Conservation (phyloP, 2,329 filamentous ascomycete species). For the Botrytis sinoallii region DNA sequence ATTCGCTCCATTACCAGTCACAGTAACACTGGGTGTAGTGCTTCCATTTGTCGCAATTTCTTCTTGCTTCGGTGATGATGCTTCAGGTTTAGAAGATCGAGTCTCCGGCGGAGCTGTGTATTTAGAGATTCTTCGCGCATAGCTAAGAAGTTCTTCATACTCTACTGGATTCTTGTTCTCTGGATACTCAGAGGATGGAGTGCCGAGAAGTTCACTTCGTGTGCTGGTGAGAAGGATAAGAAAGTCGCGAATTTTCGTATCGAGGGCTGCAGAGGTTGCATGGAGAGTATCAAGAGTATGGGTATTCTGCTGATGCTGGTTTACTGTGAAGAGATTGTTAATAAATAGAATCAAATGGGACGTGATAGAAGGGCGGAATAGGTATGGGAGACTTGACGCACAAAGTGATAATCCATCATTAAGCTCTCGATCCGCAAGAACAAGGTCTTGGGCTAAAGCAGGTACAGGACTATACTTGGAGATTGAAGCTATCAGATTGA, state of each 20-base stretch:
- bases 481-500: slow-evolving; percentile 72
- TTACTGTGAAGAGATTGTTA: slow-evolving; percentile 47
- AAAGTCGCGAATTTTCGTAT: slow-evolving; percentile 69
- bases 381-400: slow-evolving; percentile 38
- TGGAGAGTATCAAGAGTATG: slow-evolving; percentile 67
- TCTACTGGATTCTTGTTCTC: slow-evolving; percentile 53
- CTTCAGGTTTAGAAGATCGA: slow-evolving; percentile 10
- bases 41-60: slow-evolving; percentile 32
- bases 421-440: slow-evolving; percentile 67
- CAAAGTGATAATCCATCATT: slow-evolving; percentile 62
- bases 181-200: slow-evolving; percentile 56
- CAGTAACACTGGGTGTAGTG: slow-evolving; percentile 28
- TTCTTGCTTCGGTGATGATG: slow-evolving; percentile 1
- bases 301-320: slow-evolving; percentile 73
- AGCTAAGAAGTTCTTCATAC: slow-evolving; percentile 71
- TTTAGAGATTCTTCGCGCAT: slow-evolving; percentile 75
- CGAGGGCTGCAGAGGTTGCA: slow-evolving; percentile 60
- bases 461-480: slow-evolving; percentile 76
- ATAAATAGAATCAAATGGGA: not conserved
- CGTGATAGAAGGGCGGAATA: not conserved
- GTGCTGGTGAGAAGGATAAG: slow-evolving; percentile 67
- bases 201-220: slow-evolving; percentile 68
- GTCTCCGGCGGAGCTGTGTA: slow-evolving; percentile 63
- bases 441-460: slow-evolving; percentile 64
- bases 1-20: slow-evolving; percentile 15